Conservation (phyloP, 2,329 filamentous ascomycete species). For the Xylaria sp. region DNA sequence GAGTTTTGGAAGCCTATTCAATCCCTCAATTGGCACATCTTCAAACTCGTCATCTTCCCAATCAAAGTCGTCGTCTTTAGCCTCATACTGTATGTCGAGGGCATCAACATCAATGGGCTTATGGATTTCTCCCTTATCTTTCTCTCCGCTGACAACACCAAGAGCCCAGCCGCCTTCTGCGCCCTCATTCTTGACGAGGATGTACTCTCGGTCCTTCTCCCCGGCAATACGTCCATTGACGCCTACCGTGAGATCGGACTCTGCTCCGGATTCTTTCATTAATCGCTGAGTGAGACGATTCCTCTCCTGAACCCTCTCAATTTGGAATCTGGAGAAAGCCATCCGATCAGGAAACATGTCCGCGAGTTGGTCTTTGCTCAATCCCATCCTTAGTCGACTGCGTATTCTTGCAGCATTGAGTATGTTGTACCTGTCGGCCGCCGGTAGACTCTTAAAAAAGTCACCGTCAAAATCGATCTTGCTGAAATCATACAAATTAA, state of each 20-base stretch:
- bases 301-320: slow-evolving; percentile 84
- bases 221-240: slow-evolving; percentile 66
- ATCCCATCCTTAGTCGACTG: slow-evolving; percentile 86
- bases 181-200: slow-evolving; percentile 90
- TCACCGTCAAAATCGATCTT: slow-evolving; percentile 97
- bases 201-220: slow-evolving; percentile 88
- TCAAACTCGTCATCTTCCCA: slow-evolving; percentile 75
- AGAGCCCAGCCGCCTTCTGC: slow-evolving; percentile 94
- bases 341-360: slow-evolving; percentile 96
- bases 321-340: slow-evolving; percentile 95
- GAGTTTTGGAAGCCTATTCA: slow-evolving; percentile 76
- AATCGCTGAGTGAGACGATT: slow-evolving; percentile 92
- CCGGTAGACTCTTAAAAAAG: slow-evolving; percentile 87
- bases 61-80: slow-evolving; percentile 52
- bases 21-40: slow-evolving; percentile 83
- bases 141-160: slow-evolving; percentile 84
- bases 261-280: slow-evolving; percentile 85
- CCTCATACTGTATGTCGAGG: slow-evolving; percentile 51
- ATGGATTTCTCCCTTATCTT: slow-evolving; percentile 69
- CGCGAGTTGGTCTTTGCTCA: slow-evolving; percentile 93
- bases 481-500: slow-evolving; percentile 89
- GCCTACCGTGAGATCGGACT: slow-evolving; percentile 63
- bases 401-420: slow-evolving; percentile 86
- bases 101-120: slow-evolving; percentile 91
- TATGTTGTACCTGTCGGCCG: slow-evolving; percentile 93